phyloP scores from a whole-genome alignment of 164 flowering plant species.

The Tetracentron sinense region DNA sequence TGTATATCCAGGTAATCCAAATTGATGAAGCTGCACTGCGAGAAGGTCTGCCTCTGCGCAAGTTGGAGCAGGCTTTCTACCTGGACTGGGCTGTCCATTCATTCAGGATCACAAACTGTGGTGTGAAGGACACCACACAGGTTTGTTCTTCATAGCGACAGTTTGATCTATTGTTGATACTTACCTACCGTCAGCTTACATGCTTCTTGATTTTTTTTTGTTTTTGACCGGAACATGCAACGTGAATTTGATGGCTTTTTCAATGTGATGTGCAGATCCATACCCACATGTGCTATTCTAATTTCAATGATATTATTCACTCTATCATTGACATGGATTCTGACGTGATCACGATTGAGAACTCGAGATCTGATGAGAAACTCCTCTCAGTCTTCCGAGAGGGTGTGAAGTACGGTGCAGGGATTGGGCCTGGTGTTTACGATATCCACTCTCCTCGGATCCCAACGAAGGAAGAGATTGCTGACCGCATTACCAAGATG shows the following conservation, averaged over 20 bases:
- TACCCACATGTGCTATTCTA: constrained; percentile 24
- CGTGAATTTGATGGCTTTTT: background rate
- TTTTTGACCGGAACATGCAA: no score
- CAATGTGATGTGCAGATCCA: constrained; percentile 13
- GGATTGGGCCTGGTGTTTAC: constrained; percentile 24
- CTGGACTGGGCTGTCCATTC: constrained; percentile 23
- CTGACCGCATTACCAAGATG: constrained; percentile 22
- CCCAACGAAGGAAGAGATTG: constrained; percentile 21
- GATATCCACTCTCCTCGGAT: constrained; percentile 26
- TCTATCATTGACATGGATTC: constrained; percentile 24
- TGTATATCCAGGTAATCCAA: constrained; percentile 1
- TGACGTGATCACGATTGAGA: constrained; percentile 22
- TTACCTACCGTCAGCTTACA: no score
- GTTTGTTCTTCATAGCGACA: constrained; percentile 1
- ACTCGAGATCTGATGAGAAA: constrained; percentile 22
- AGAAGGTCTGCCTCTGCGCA: background rate
- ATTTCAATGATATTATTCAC: constrained; percentile 21
- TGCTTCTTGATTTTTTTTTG: no score
- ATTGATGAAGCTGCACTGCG: constrained; percentile 11
- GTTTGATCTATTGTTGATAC: background rate
- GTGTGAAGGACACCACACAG: constrained; percentile 22
- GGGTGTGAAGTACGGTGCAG: constrained; percentile 24
- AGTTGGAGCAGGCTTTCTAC: background rate
- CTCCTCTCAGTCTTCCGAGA: constrained; percentile 25
- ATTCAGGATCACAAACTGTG: constrained; percentile 19